Evolutionary conservation across 2,329 filamentous ascomycete genomes (phyloP).

Genomic region (Neonectria coccinea): DNA sequence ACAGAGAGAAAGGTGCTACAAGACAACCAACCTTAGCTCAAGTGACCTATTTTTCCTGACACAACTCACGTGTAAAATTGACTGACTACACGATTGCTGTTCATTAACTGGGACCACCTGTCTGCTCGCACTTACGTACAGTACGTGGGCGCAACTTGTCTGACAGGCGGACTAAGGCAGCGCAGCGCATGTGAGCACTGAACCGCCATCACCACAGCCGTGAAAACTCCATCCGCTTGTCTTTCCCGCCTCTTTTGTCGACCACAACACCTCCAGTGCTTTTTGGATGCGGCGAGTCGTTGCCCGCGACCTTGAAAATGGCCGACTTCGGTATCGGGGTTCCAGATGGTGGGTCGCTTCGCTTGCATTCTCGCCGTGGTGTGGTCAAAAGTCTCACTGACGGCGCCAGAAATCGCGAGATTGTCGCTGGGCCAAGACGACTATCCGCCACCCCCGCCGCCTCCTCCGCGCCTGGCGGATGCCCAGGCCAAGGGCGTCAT

Average conservation of each 20-base stretch:
- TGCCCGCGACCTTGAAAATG: constrained; percentile 42
- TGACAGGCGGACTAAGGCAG: constrained; percentile 21
- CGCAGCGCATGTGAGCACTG: constrained; percentile 19
- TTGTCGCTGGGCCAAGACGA: constrained; percentile 54
- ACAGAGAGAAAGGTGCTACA: not conserved
- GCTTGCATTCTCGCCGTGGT: constrained; percentile 8
- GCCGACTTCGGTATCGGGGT: constrained; percentile 51
- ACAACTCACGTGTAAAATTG: not conserved
- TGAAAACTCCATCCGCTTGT: constrained; percentile 11
- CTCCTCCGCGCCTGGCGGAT: constrained; percentile 52
- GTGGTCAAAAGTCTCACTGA: constrained; percentile 44
- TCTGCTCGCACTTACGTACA: not conserved
- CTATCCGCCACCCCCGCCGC: constrained; percentile 48
- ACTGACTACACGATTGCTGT: not conserved
- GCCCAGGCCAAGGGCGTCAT: constrained; percentile 63
- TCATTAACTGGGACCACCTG: not conserved
- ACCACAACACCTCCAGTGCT: constrained; percentile 6
- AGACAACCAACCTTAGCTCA: not conserved
- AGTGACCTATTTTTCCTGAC: not conserved
- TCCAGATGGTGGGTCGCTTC: constrained; percentile 50
- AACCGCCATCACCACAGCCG: constrained; percentile 19
- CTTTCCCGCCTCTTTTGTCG: not conserved
- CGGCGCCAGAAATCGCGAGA: constrained; percentile 54
- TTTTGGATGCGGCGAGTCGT: constrained; percentile 34
- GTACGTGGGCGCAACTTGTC: not conserved